Evolutionary conservation across 768 basidiomycete species (phyloP).

Genomic region (Xanthoconium stramineum): DNA sequence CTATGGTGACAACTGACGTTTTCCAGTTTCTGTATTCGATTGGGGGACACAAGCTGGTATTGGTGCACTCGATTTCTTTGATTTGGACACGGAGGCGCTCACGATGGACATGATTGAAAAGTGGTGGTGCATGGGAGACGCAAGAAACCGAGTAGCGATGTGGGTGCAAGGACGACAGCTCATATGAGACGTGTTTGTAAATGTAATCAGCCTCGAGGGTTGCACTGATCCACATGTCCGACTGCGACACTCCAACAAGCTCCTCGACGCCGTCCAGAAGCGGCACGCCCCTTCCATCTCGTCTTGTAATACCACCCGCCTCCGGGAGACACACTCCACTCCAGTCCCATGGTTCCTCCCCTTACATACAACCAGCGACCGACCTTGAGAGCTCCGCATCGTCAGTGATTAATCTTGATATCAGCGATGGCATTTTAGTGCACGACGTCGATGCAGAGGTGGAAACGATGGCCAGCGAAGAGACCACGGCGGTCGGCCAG

Average conservation of each 20-base stretch:
- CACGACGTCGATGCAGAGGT: constrained; percentile 66
- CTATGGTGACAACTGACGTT: neutral
- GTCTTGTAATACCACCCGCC: constrained; percentile 49
- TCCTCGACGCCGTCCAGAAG: constrained; percentile 36
- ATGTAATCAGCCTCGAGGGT: constrained; percentile 7
- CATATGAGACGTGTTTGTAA: constrained; percentile 9
- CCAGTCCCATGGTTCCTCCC: constrained; percentile 44
- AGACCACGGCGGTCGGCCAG: constrained; percentile 45
- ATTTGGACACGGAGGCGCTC: constrained; percentile 27
- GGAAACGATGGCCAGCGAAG: constrained; percentile 53
- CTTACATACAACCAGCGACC: constrained; percentile 29
- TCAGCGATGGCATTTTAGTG: constrained; percentile 66
- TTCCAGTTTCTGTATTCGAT: constrained; percentile 48
- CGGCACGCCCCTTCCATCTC: constrained; percentile 40
- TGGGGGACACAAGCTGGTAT: constrained; percentile 39
- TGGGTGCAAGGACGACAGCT: constrained; percentile 71
- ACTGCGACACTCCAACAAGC: constrained; percentile 19
- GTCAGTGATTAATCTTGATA: constrained; percentile 64
- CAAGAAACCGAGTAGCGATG: constrained; percentile 58
- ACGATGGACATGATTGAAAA: constrained; percentile 67
- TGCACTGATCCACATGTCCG: constrained; percentile 12
- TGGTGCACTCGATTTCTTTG: constrained; percentile 73
- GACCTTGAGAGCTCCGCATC: constrained; percentile 64
- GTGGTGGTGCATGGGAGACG: constrained; percentile 87
- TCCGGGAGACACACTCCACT: constrained; percentile 50